A percentile compares a stretch with the other conserved stretches of the same genome.
These are phyloP conservation scores for Ceratorhiza oryzae-sativae DNA, from an alignment of 1,284 basidiomycete genomes.

Conservation along the genomic window DNA sequence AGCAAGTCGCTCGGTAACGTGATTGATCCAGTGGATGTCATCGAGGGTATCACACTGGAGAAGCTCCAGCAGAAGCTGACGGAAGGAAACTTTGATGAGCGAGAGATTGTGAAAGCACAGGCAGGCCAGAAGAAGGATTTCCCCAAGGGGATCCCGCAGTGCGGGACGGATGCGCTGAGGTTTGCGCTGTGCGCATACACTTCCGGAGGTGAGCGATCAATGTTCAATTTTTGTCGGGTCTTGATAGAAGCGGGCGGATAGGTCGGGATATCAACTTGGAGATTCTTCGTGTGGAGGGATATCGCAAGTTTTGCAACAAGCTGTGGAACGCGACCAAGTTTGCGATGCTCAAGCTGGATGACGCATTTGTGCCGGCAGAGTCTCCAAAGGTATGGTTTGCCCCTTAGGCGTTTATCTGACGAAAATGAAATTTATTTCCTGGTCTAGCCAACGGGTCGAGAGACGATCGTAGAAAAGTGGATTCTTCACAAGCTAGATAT, in stretches of 20 bases:
- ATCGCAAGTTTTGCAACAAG: conserved; percentile 99
- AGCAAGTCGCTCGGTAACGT: conserved; percentile 98
- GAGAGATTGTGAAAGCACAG: conserved; percentile 91
- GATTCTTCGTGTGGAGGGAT: conserved; percentile 96
- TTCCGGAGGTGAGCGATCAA: conserved; percentile 65
- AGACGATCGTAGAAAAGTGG: conserved; percentile 95
- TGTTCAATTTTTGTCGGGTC: no score
- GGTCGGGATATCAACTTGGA: conserved; percentile 96
- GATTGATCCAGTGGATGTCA: conserved; percentile 96
- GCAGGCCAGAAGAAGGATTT: conserved; percentile 99
- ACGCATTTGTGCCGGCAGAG: conserved; percentile 76
- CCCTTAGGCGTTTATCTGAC: not conserved
- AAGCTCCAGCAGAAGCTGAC: conserved; percentile 87
- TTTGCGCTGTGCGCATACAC: conserved; percentile 97
- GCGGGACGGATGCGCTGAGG: conserved; percentile 94
- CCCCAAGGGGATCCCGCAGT: conserved; percentile 98
- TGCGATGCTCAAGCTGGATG: conserved; percentile 93
- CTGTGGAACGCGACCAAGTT: conserved; percentile 99
- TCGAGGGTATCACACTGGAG: conserved; percentile 85
- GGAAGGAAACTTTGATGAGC: conserved; percentile 93
- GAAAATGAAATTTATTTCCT: not conserved
- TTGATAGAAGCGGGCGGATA: no score
- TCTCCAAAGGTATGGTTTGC: conserved; percentile 63
- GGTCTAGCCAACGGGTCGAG: conserved; percentile 80
- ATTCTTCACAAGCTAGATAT: conserved; percentile 93